These are phyloP conservation scores for Solanum chilense DNA, from an alignment of 257 asterid genomes.

Conservation along the genomic window DNA sequence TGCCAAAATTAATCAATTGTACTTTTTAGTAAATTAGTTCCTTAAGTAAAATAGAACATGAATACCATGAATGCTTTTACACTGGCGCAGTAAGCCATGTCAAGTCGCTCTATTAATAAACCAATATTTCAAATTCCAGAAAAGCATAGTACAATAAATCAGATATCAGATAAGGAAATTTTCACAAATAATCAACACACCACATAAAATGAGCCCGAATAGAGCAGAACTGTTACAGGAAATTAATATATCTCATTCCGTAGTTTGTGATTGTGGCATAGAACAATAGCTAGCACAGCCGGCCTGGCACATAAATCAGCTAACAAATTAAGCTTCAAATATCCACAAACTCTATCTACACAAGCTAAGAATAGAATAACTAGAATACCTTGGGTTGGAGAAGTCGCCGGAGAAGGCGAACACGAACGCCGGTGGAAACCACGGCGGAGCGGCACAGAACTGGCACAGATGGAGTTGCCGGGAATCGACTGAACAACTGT, in stretches of 20 bases:
- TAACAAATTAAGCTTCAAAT: neutral
- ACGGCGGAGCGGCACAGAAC: neutral
- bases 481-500: neutral
- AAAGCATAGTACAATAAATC: neutral
- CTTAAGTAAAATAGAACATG: neutral
- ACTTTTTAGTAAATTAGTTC: neutral
- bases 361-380: neutral
- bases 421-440: neutral
- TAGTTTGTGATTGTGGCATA: neutral
- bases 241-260: neutral
- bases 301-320: neutral
- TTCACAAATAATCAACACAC: neutral
- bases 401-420: neutral
- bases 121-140: neutral
- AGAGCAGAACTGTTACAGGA: neutral
- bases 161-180: neutral
- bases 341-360: neutral
- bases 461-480: neutral
- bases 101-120: neutral
- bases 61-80: neutral
- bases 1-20: neutral
- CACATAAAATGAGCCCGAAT: neutral
- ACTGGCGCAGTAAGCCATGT: neutral
- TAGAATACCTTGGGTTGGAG: neutral
- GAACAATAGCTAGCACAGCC: neutral